phyloP scores from a whole-genome alignment of 2,329 filamentous ascomycete species.

The Dothideomycetidae sp. region DNA sequence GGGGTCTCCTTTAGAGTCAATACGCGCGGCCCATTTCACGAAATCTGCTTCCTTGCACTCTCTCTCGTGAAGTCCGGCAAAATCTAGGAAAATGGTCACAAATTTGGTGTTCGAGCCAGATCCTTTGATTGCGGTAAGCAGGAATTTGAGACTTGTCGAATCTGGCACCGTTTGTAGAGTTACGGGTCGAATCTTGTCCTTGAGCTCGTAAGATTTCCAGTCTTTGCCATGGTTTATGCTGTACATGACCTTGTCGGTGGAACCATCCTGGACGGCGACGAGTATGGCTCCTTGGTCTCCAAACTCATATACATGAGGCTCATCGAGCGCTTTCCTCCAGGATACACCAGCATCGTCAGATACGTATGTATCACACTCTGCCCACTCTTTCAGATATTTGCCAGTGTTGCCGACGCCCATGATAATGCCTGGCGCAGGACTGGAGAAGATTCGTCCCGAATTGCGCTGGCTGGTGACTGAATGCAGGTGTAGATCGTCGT shows the following conservation, averaged over 20 bases:
- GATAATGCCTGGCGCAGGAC: constrained; percentile 78
- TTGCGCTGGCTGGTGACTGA: constrained; percentile 79
- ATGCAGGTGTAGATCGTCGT: constrained; percentile 62
- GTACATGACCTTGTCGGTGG: constrained; percentile 54
- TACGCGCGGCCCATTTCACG: constrained; percentile 75
- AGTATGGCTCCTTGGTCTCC: constrained; percentile 85
- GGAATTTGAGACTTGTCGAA: constrained; percentile 82
- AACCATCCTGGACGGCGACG: constrained; percentile 60
- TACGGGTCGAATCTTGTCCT: constrained; percentile 53
- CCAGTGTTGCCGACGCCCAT: constrained; percentile 93
- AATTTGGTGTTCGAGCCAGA: constrained; percentile 39
- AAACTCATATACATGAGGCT: constrained; percentile 90
- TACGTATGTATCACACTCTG: constrained; percentile 66
- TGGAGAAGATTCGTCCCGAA: constrained; percentile 77
- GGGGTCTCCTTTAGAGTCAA: constrained; percentile 64
- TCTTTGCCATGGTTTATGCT: constrained; percentile 80
- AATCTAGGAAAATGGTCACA: constrained; percentile 59
- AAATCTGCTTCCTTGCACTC: constrained; percentile 67
- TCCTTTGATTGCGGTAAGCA: constrained; percentile 53
- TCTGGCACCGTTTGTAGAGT: constrained; percentile 80
- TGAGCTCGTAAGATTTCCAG: constrained; percentile 61
- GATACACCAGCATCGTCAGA: constrained; percentile 82
- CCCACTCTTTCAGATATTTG: constrained; percentile 53
- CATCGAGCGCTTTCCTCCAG: constrained; percentile 62
- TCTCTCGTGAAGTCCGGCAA: constrained; percentile 62